These are phyloP conservation scores for Euphrasia confusa DNA, from an alignment of 257 asterid genomes.

Conservation along the genomic window DNA sequence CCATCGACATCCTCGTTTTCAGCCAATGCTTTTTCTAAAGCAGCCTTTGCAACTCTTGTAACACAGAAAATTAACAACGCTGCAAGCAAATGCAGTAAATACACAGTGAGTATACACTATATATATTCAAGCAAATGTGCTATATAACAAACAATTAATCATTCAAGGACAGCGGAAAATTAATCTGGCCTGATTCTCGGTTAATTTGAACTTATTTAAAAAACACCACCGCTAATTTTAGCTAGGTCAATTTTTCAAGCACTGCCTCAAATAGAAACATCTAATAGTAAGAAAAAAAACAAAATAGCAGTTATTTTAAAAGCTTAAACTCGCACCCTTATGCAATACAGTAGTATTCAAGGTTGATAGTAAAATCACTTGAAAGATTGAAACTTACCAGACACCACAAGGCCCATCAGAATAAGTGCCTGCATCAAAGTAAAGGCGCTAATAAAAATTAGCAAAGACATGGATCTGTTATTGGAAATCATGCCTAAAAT, in stretches of 20 bases:
- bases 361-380: not conserved
- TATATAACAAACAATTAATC: not conserved
- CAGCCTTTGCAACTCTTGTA: constrained; percentile 68
- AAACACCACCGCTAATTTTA: not conserved
- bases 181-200: not conserved
- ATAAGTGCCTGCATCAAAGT: constrained; percentile 65
- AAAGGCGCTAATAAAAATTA: not conserved
- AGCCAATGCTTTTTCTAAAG: constrained; percentile 76
- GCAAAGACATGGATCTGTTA: too few species aligned
- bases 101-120: not conserved
- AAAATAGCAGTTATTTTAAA: not conserved
- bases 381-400: constrained; percentile 57
- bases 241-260: not conserved
- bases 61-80: constrained; percentile 56
- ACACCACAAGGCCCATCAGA: constrained; percentile 57
- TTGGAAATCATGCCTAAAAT: not conserved
- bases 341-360: not conserved
- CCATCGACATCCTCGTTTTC: constrained; percentile 55
- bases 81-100: constrained; percentile 33
- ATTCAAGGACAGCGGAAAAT: not conserved
- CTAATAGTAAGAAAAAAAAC: not conserved
- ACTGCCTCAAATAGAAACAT: not conserved
- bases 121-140: not conserved
- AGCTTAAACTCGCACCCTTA: not conserved
- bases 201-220: constrained; percentile 3